Percentiles rank a stretch among this genome's conserved stretches.
These are phyloP conservation scores for Pseudofabraea citricarpa DNA, from an alignment of 2,329 filamentous ascomycete species.

Conservation along the genomic window DNA sequence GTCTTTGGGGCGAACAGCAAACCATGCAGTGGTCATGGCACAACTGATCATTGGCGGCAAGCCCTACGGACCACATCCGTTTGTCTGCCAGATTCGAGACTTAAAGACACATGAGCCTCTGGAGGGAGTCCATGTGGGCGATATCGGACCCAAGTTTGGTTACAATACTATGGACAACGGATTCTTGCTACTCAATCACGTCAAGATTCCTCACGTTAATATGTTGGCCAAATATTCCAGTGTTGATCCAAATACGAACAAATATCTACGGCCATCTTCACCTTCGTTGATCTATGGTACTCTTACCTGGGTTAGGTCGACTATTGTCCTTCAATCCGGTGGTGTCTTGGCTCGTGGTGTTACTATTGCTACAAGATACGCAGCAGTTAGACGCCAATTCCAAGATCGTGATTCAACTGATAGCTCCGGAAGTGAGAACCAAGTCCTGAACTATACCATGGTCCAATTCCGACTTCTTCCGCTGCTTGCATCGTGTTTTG, in stretches of 20 bases:
- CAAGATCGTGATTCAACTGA: conserved; percentile 65
- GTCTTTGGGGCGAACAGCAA: conserved; percentile 69
- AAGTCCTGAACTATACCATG: conserved; percentile 78
- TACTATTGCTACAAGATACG: conserved; percentile 73
- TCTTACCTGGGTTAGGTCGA: conserved; percentile 69
- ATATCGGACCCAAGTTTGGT: conserved; percentile 76
- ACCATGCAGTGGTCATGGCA: conserved; percentile 74
- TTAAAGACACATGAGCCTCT: conserved; percentile 65
- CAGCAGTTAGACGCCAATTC: conserved; percentile 71
- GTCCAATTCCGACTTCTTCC: conserved; percentile 71
- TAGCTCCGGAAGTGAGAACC: conserved; percentile 58
- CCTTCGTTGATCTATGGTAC: conserved; percentile 70
- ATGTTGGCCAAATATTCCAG: conserved; percentile 70
- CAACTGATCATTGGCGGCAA: conserved; percentile 68
- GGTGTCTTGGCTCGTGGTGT: conserved; percentile 69
- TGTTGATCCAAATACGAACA: conserved; percentile 62
- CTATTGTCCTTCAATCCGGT: conserved; percentile 69
- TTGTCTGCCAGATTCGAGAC: conserved; percentile 71
- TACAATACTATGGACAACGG: conserved; percentile 83
- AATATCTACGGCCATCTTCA: conserved; percentile 62
- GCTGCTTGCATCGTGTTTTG: conserved; percentile 68
- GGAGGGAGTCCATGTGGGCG: conserved; percentile 67
- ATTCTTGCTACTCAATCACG: conserved; percentile 70
- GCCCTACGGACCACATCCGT: conserved; percentile 69
- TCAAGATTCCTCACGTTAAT: conserved; percentile 69